phyloP scores from a whole-genome alignment of 2,329 filamentous ascomycete genomes.

The Verticillium longisporum region DNA sequence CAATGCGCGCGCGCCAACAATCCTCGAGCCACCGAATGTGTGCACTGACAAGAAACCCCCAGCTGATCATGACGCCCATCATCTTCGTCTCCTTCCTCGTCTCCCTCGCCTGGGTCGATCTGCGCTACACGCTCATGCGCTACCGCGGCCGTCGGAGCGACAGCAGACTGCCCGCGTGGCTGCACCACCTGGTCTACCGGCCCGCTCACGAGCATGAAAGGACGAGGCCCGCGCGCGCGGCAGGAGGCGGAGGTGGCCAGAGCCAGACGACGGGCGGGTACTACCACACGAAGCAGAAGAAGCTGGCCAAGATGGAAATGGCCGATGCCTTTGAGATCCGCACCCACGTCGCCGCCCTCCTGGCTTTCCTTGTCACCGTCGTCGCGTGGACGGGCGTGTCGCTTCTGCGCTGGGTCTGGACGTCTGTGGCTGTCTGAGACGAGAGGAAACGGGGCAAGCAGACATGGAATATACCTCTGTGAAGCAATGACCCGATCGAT shows the following conservation, averaged over 20 bases:
- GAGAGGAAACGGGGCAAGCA: too few species aligned
- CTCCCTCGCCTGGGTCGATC: conserved; percentile 58
- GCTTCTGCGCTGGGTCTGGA: conserved; percentile 2
- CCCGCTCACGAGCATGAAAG: conserved; percentile 22
- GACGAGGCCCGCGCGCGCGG: conserved; percentile 20
- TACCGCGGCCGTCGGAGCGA: conserved; percentile 25
- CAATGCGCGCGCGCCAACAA: too few species aligned
- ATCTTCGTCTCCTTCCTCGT: conserved; percentile 58
- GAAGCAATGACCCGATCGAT: too few species aligned
- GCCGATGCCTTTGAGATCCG: conserved; percentile 58
- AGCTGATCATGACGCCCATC: conserved; percentile 54
- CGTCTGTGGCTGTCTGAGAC: background rate
- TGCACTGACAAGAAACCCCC: background rate
- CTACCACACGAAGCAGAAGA: conserved; percentile 51
- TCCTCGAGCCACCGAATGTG: too few species aligned
- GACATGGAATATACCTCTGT: too few species aligned
- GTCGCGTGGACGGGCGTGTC: conserved; percentile 20
- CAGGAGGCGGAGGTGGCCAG: conserved; percentile 5
- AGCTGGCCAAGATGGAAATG: conserved; percentile 55
- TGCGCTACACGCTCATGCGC: conserved; percentile 45
- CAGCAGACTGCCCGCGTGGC: conserved; percentile 28
- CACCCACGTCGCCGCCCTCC: conserved; percentile 40
- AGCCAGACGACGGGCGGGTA: conserved; percentile 22
- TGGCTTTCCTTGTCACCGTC: conserved; percentile 30
- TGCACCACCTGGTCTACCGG: conserved; percentile 32